These are phyloP conservation scores for Dissophora globulifera DNA, from an alignment of 192 early-diverging fungal species.

Conservation along the genomic window DNA sequence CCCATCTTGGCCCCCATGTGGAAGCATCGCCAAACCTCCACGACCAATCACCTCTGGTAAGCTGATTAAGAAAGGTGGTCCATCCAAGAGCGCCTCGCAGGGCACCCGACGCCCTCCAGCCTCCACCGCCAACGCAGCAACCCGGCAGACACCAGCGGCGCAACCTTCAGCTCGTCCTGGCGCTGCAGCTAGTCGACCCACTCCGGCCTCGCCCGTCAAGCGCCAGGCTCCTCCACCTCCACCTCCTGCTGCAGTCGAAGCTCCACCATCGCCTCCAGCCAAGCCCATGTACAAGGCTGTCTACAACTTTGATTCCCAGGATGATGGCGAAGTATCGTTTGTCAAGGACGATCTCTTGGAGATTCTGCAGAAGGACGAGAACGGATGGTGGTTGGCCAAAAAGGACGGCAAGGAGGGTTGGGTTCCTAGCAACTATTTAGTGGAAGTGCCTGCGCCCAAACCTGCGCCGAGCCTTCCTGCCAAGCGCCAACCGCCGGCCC, in stretches of 20 bases:
- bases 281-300: constrained; percentile 71
- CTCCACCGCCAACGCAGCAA: constrained; percentile 5
- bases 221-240: constrained; percentile 66
- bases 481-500: constrained; percentile 51
- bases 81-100: constrained; percentile 4
- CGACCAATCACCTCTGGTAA: constrained; percentile 54
- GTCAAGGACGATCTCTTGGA: constrained; percentile 74
- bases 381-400: constrained; percentile 67
- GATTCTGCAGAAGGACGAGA: constrained; percentile 67
- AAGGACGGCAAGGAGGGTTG: constrained; percentile 74
- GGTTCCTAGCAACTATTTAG: constrained; percentile 85
- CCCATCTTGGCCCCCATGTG: constrained; percentile 55
- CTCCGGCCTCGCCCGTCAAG: constrained; percentile 38
- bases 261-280: constrained; percentile 51
- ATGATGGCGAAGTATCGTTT: constrained; percentile 73
- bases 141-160: constrained; percentile 10
- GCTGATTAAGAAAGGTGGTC: constrained; percentile 36
- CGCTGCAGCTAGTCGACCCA: neutral
- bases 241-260: constrained; percentile 53
- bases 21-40: constrained; percentile 24
- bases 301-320: constrained; percentile 73
- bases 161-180: constrained; percentile 7
- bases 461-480: constrained; percentile 57
- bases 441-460: constrained; percentile 62
- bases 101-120: constrained; percentile 26